Conservation (phyloP, 805 yeast species). For the Sporopachydermia lactativora region DNA sequence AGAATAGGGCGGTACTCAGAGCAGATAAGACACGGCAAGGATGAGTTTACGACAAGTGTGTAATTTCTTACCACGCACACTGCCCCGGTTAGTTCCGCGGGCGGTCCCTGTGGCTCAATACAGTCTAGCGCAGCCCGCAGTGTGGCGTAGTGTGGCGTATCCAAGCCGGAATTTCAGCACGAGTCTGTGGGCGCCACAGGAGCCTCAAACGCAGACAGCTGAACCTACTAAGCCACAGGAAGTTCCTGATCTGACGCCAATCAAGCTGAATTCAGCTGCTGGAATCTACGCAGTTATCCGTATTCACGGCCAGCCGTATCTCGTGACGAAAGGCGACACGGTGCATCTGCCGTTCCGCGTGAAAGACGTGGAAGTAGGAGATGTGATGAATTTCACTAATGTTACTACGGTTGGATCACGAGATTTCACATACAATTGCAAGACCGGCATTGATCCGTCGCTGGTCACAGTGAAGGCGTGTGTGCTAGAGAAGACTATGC, state of each 20-base stretch:
- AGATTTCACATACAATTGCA: constrained; percentile 52
- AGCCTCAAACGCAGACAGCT: constrained; percentile 8
- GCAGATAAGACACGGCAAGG: too few species aligned
- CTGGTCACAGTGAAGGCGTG: constrained; percentile 54
- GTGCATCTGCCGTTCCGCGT: constrained; percentile 67
- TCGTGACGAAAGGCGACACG: constrained; percentile 85
- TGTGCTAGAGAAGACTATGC: constrained; percentile 78
- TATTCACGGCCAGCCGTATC: constrained; percentile 71
- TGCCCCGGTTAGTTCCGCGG: too few species aligned
- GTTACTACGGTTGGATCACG: constrained; percentile 79
- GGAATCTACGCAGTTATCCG: constrained; percentile 71
- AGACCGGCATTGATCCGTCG: constrained; percentile 33
- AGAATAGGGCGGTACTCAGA: too few species aligned
- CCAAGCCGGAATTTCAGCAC: too few species aligned
- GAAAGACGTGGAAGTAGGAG: constrained; percentile 73
- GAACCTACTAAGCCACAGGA: constrained; percentile 13
- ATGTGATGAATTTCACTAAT: constrained; percentile 55
- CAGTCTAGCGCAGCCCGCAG: too few species aligned
- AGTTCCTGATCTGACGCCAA: constrained; percentile 37
- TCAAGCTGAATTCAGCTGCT: constrained; percentile 49
- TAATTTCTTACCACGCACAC: too few species aligned
- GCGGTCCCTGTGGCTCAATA: too few species aligned
- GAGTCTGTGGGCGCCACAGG: constrained; percentile 8
- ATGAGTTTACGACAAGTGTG: too few species aligned
- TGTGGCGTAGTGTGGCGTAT: too few species aligned